Base-by-base conservation (phyloP, 805 yeast species). In the Sungouiozyma intestinalis region DNA sequence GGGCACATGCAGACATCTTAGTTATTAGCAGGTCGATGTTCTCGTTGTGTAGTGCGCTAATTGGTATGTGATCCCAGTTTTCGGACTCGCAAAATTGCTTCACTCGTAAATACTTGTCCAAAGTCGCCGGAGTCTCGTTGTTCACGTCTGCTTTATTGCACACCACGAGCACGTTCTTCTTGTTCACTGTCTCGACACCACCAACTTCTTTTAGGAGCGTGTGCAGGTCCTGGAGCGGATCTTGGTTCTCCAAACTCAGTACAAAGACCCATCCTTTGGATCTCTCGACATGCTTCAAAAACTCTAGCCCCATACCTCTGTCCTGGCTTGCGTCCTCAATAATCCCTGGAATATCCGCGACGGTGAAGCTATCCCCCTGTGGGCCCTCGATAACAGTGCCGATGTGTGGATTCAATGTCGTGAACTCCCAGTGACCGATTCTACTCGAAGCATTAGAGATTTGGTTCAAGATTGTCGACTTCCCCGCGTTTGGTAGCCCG, bases 311-410 rank as follows among this genome's bases (percentile, higher is more conserved):
- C 84, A 92, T 80, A 1, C 98, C 98, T 57, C 74, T 80, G 56
- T 88, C 84, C 38, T 77, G 66, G 6, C 78, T 73, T 0, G 98
- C 97, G 5, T 95, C 97, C 59, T 79, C 73, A 45, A 92, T 83
- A 36, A 92, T 82, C 5, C 98, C 98, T 0, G 98, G 98, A 44
- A 92, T 92, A 65, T 92, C 98, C 1, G 97, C 97, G 1, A 92
- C 97, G 0, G 96, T 85, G 58, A 90, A 88, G 3, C 67, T 62
- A 3, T 74, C 76, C 45, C 72, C 71, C 49, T 79, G 84, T 1
- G 35, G 16, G 1, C 81, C 74, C 16, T 78, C 60, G 37, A 72
- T 70, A 13, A 92, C 83, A 0, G 97, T 90, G 3, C 98, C 98
- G 39, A 92, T 76, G 0, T 86, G 81, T 1, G 98, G 98, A 46